These are phyloP conservation scores for Aeschynomene evenia DNA, from an alignment of 306 rosid genomes.

Conservation along the genomic window DNA sequence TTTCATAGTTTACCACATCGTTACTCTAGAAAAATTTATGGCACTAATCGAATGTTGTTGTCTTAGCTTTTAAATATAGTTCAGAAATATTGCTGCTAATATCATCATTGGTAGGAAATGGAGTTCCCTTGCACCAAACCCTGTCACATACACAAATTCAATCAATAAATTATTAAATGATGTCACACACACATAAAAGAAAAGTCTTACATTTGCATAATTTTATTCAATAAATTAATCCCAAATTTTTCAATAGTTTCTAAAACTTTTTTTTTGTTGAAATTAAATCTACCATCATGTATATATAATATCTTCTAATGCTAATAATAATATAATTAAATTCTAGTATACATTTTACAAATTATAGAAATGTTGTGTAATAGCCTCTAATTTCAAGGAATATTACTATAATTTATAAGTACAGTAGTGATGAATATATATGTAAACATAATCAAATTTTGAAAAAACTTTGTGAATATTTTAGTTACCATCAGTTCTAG, in stretches of 20 bases:
- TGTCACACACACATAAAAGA: not conserved
- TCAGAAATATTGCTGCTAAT: constrained; percentile 28
- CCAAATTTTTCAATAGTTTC: not conserved
- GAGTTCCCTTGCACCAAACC: constrained; percentile 32
- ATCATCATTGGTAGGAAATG: constrained; percentile 1
- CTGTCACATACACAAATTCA: constrained; percentile 25
- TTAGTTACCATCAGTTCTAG: constrained; percentile 33
- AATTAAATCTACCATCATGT: not conserved
- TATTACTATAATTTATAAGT: too few species aligned
- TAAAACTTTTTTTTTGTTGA: not conserved
- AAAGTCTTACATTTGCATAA: not conserved
- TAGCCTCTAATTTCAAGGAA: too few species aligned
- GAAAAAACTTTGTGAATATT: not conserved
- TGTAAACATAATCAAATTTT: not conserved
- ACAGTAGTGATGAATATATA: not conserved
- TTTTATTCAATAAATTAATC: not conserved
- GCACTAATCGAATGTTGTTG: not conserved
- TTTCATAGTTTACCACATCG: too few species aligned
- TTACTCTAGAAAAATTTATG: not conserved
- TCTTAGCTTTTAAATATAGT: constrained; percentile 15
- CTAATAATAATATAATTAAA: too few species aligned
- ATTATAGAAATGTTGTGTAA: too few species aligned
- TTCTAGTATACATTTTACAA: too few species aligned
- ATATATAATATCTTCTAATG: too few species aligned
- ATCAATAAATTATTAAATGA: not conserved